Conservation (phyloP, 1,139 yeast genomes). For the Debaryomycetaceae sp. region DNA sequence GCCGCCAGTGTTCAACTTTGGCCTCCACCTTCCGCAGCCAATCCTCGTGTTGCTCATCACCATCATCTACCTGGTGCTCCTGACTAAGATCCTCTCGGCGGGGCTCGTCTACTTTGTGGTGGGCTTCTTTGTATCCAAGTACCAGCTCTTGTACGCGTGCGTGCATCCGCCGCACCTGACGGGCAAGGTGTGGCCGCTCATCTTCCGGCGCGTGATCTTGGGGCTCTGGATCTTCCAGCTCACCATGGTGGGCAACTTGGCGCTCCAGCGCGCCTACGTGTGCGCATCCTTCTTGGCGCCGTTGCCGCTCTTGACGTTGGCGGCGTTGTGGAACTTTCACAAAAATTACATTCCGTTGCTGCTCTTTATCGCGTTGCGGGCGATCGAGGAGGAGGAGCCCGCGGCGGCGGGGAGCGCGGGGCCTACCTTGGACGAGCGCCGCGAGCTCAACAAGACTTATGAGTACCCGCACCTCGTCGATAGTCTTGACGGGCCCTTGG, state of each 20-base stretch:
- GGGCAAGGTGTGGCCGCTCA: slow-evolving; percentile 68
- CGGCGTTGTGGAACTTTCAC: slow-evolving; percentile 77
- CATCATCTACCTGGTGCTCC: slow-evolving; percentile 57
- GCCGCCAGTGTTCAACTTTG: slow-evolving; percentile 64
- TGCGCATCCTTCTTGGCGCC: slow-evolving; percentile 72
- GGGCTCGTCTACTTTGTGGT: slow-evolving; percentile 59
- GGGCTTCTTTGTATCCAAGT: slow-evolving; percentile 63
- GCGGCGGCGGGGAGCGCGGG: slow-evolving; percentile 5
- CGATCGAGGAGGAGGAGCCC: slow-evolving; percentile 24
- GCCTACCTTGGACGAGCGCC: slow-evolving; percentile 55
- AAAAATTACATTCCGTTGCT: slow-evolving; percentile 76
- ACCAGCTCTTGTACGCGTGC: slow-evolving; percentile 61
- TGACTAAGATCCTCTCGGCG: slow-evolving; percentile 61
- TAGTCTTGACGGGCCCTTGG: slow-evolving; percentile 78
- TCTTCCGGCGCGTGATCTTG: slow-evolving; percentile 52
- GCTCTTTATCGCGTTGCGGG: slow-evolving; percentile 77
- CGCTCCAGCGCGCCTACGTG: slow-evolving; percentile 70
- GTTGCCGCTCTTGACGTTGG: slow-evolving; percentile 62
- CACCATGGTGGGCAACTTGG: slow-evolving; percentile 89
- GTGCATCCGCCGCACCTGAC: slow-evolving; percentile 71
- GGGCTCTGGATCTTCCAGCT: slow-evolving; percentile 68
- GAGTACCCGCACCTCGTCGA: slow-evolving; percentile 70
- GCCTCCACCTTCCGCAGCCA: slow-evolving; percentile 63
- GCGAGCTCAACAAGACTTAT: slow-evolving; percentile 66
- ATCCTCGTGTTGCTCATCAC: slow-evolving; percentile 57